A percentile compares a stretch with the other conserved stretches of the same genome.
phyloP scores from a whole-genome alignment of 2,329 filamentous ascomycete genomes.

The Helotiales sp. region DNA sequence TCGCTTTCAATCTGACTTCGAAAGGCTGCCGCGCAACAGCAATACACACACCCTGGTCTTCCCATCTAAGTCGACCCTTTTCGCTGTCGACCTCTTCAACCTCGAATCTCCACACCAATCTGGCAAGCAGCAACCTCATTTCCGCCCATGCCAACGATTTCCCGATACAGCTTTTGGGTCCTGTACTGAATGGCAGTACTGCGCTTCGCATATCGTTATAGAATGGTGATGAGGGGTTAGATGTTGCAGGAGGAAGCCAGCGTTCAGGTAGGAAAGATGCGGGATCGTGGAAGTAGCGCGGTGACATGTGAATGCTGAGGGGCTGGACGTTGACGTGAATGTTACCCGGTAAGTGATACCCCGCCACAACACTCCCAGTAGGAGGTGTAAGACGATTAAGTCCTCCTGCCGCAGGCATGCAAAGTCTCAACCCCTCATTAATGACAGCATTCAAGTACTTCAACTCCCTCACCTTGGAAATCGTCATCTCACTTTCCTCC shows the following conservation, averaged over 20 bases:
- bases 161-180: conserved; percentile 35
- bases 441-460: not conserved
- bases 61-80: too few species aligned
- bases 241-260: conserved; percentile 19
- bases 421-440: not conserved
- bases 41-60: too few species aligned
- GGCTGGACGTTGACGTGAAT: conserved; percentile 10
- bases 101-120: conserved; percentile 14
- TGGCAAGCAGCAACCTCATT: conserved; percentile 8
- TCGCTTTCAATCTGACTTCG: too few species aligned
- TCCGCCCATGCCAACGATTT: conserved; percentile 12
- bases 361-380: not conserved
- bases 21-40: too few species aligned
- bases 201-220: conserved; percentile 19
- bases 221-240: conserved; percentile 9
- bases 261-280: conserved; percentile 18
- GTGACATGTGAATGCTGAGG: conserved; percentile 2
- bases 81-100: conserved; percentile 4
- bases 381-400: not conserved
- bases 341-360: conserved; percentile 3
- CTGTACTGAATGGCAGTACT: conserved; percentile 32
- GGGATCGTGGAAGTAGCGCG: conserved; percentile 11
- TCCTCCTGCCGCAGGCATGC: not conserved
- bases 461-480: not conserved
- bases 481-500: not conserved